Evolutionary conservation across 2,329 filamentous ascomycete genomes (phyloP).

Genomic region (Coniella vitis): DNA sequence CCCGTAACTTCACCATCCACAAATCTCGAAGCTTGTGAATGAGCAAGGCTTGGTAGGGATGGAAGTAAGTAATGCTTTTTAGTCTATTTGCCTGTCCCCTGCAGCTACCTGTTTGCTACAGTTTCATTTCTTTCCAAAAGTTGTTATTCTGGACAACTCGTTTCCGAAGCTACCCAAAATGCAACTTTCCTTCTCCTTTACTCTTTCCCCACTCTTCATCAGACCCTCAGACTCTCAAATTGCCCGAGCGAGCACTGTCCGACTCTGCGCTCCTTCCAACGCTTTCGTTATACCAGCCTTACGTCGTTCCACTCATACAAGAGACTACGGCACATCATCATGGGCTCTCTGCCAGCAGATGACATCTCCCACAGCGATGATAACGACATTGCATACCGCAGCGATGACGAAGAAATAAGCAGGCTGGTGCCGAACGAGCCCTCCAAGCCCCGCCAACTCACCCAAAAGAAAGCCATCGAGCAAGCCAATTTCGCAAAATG

Average conservation of each 20-base stretch:
- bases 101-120: neutral
- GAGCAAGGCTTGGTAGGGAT: no score
- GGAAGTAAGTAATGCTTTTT: no score
- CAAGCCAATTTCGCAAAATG: slow-evolving; percentile 42
- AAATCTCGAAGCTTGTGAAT: no score
- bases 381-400: slow-evolving; percentile 9
- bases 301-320: neutral
- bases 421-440: slow-evolving; percentile 22
- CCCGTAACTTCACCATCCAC: no score
- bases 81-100: neutral
- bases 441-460: slow-evolving; percentile 30
- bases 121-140: neutral
- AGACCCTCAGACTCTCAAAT: no score
- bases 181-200: no score
- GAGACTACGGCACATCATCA: neutral
- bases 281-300: neutral
- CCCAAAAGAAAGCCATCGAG: slow-evolving; percentile 42
- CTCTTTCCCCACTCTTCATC: no score
- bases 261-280: no score
- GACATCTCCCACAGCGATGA: neutral
- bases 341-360: neutral
- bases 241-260: no score
- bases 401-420: slow-evolving; percentile 21
- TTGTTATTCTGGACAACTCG: no score
- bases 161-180: no score